Base-by-base conservation (phyloP, 2,329 filamentous ascomycete species). In the Fusarium sp. region DNA sequence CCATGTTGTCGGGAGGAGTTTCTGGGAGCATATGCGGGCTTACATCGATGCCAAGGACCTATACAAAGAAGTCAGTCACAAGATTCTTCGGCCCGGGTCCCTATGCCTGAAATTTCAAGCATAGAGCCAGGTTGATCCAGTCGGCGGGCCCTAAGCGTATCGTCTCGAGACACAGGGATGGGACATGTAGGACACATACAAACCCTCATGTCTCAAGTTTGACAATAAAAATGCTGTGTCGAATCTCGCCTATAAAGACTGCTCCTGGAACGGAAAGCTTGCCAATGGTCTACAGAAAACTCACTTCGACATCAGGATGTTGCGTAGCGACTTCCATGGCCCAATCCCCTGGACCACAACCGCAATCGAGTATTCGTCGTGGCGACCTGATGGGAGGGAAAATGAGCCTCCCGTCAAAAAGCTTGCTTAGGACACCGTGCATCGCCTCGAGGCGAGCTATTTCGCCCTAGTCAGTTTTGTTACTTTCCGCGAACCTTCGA, bases 41-140 rank as follows among this genome's bases (percentile, higher is more conserved):
- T 66, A 93, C 87, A 74, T 94, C 91, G 72, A 93, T 84, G 11
- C 88, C 91, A 66, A 90, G 82, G 11, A 93, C 89, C 90, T 93
- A 66, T 25, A 9, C 15, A 37, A 20, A 39, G 39, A 11, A 45
- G 37, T 39, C 35, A 51, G 47, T n/a, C 41, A 18, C 14, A 42
- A 35, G 39, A 9, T 11, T 36, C 29, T 35, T 37, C 17, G 29
- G n/a, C 31, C 14, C 25, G 21, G 27, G 21, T 31, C 17, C 20
- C 15, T 13, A 8, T 41, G 17, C 25, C 33, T n/a, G 40, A 11
- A 5, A 23, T 39, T 18, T 11, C 11, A 23, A 35, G 8, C n/a
- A 21, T 20, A n/a, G 13, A 33, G 18, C 11, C 31, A 20, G 17
- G 20, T 17, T 20, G 35, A 39, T 11, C 10, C 29, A n/a, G 21